Evolutionary conservation across 768 basidiomycete genomes (phyloP).

Genomic region (Auriculariales sp.): DNA sequence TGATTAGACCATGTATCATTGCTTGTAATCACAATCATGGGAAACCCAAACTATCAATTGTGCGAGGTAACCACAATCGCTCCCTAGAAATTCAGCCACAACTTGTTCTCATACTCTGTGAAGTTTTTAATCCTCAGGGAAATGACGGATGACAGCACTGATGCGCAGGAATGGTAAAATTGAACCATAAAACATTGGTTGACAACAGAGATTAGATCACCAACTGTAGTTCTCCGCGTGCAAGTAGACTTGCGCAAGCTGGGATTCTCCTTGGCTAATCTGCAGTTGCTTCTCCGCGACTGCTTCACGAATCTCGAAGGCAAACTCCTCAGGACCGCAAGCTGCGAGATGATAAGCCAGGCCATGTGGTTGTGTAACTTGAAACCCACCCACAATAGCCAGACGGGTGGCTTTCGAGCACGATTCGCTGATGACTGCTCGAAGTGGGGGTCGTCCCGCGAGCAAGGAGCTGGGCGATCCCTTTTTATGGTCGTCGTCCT

Average conservation of each 20-base stretch:
- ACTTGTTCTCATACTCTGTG: too few species aligned
- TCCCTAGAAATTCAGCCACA: too few species aligned
- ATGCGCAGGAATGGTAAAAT: too few species aligned
- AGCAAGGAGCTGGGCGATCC: constrained; percentile 3
- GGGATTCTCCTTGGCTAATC: constrained; percentile 15
- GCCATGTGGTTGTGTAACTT: not conserved
- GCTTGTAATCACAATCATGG: too few species aligned
- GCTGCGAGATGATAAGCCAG: constrained; percentile 10
- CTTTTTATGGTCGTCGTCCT: not conserved
- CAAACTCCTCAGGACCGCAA: constrained; percentile 17
- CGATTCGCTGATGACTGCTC: constrained; percentile 10
- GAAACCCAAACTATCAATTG: too few species aligned
- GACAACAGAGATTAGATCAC: too few species aligned
- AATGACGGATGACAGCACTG: too few species aligned
- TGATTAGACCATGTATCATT: too few species aligned
- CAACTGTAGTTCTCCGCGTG: constrained; percentile 21
- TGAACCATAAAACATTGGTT: too few species aligned
- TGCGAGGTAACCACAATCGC: too few species aligned
- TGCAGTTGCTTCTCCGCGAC: constrained; percentile 16
- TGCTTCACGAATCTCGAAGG: constrained; percentile 19
- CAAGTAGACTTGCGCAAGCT: constrained; percentile 16
- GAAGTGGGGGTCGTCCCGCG: constrained; percentile 11
- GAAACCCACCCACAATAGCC: constrained; percentile 15
- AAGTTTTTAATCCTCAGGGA: too few species aligned
- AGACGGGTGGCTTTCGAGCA: constrained; percentile 11